Conservation (phyloP, 2,329 filamentous ascomycete species). For the Neonectria ditissima region DNA sequence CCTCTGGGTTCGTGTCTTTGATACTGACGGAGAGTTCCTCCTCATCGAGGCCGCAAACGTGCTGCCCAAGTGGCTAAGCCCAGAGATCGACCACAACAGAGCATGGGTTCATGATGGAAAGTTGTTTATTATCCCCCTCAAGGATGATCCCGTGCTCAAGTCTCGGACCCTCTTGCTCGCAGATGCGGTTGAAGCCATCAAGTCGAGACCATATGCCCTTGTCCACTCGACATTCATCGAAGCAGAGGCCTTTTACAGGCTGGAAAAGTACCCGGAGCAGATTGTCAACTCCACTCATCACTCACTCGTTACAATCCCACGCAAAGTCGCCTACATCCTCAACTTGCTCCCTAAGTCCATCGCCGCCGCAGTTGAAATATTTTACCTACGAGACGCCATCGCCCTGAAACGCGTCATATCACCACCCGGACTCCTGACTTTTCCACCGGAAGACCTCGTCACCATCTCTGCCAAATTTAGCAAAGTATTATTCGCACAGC, state of each 20-base stretch:
- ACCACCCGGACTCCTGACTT: slow-evolving; percentile 65
- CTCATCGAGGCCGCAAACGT: slow-evolving; percentile 92
- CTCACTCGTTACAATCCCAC: slow-evolving; percentile 78
- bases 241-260: slow-evolving; percentile 89
- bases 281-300: slow-evolving; percentile 82
- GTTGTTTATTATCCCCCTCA: slow-evolving; percentile 77
- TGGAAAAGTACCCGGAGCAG: slow-evolving; percentile 84
- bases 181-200: slow-evolving; percentile 74
- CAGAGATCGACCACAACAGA: slow-evolving; percentile 87
- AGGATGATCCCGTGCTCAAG: slow-evolving; percentile 46
- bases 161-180: slow-evolving; percentile 67
- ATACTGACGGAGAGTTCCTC: slow-evolving; percentile 95
- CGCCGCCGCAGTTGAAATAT: slow-evolving; percentile 86
- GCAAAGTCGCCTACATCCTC: slow-evolving; percentile 83
- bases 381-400: slow-evolving; percentile 89
- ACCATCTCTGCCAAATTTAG: slow-evolving; percentile 85
- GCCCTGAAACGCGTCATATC: slow-evolving; percentile 76
- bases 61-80: slow-evolving; percentile 90
- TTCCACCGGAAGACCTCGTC: slow-evolving; percentile 84
- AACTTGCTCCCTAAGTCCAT: slow-evolving; percentile 81
- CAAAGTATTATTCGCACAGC: slow-evolving; percentile 88
- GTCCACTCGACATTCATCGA: slow-evolving; percentile 81
- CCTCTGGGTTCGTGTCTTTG: slow-evolving; percentile 85
- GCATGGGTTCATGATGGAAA: slow-evolving; percentile 88
- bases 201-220: slow-evolving; percentile 66